These are phyloP conservation scores for Ogataea saltuana DNA, from an alignment of 805 yeast species.

Conservation along the genomic window DNA sequence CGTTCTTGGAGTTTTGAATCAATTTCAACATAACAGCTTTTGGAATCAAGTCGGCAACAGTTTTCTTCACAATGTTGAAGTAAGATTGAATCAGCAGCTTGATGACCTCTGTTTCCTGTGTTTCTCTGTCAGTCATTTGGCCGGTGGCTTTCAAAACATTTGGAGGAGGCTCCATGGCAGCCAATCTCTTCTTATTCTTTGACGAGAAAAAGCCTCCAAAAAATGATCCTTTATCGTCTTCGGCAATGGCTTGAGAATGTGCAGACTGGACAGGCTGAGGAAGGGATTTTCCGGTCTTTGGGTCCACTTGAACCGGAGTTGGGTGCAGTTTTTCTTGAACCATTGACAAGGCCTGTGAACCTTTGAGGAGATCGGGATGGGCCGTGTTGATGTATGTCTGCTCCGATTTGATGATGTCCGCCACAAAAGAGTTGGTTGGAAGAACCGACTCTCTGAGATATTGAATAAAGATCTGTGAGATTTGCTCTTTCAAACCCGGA, in stretches of 20 bases:
- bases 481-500: constrained; percentile 86
- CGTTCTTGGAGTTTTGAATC: constrained; percentile 79
- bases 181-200: constrained; percentile 90
- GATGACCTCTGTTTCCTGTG: constrained; percentile 95
- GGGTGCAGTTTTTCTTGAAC: constrained; percentile 87
- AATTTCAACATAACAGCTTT: constrained; percentile 93
- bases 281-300: constrained; percentile 85
- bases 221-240: constrained; percentile 70
- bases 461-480: constrained; percentile 75
- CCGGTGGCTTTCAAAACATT: constrained; percentile 92
- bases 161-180: constrained; percentile 97
- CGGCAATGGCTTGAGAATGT: constrained; percentile 36
- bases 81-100: constrained; percentile 88
- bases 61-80: constrained; percentile 88
- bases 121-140: constrained; percentile 89
- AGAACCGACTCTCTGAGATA: constrained; percentile 74
- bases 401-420: constrained; percentile 81
- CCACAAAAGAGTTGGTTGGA: constrained; percentile 85
- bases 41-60: constrained; percentile 91
- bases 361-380: constrained; percentile 93
- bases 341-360: constrained; percentile 91
- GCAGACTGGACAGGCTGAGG: constrained; percentile 39
- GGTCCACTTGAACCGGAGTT: constrained; percentile 77
- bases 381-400: constrained; percentile 96
- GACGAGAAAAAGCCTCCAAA: constrained; percentile 94